A percentile compares a stretch with the other conserved stretches of the same genome.
Evolutionary conservation across 148 eudicot species (phyloP).

Genomic region (Rhododendron ovatum): DNA sequence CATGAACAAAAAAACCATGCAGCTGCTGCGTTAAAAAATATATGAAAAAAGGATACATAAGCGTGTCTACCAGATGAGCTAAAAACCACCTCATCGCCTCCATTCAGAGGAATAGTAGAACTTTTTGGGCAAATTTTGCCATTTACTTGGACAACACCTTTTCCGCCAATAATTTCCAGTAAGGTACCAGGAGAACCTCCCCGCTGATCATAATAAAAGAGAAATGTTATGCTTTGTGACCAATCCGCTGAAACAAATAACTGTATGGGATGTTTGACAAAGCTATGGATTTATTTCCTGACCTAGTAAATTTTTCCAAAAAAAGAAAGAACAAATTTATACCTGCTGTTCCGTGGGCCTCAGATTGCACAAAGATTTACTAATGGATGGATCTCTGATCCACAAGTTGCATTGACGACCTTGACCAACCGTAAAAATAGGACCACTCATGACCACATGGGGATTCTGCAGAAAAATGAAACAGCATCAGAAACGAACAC

Average conservation of each 20-base stretch:
- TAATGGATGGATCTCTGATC: conserved; percentile 55
- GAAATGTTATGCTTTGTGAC: background rate
- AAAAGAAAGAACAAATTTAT: background rate
- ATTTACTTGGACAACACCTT: conserved; percentile 73
- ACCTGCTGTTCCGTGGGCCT: conserved; percentile 73
- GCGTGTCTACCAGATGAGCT: conserved; percentile 63
- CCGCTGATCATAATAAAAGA: conserved; percentile 25
- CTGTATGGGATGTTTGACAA: background rate
- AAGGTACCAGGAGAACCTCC: conserved; percentile 45
- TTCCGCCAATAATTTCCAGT: conserved; percentile 74
- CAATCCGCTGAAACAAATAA: background rate
- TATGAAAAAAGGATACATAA: conserved; percentile 71
- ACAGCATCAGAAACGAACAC: background rate
- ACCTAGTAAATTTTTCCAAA: background rate
- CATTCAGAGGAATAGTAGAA: conserved; percentile 46
- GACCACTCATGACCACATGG: conserved; percentile 42
- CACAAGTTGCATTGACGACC: conserved; percentile 73
- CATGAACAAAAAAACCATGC: background rate
- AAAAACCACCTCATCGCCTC: conserved; percentile 85
- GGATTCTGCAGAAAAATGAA: conserved; percentile 46
- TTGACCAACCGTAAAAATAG: conserved; percentile 76
- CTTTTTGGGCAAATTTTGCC: conserved; percentile 54
- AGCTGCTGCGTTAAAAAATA: background rate
- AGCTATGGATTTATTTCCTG: background rate
- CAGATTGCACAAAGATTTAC: conserved; percentile 71